Conservation (phyloP, 1,284 basidiomycete species). For the Pisolithus thermaeus region DNA sequence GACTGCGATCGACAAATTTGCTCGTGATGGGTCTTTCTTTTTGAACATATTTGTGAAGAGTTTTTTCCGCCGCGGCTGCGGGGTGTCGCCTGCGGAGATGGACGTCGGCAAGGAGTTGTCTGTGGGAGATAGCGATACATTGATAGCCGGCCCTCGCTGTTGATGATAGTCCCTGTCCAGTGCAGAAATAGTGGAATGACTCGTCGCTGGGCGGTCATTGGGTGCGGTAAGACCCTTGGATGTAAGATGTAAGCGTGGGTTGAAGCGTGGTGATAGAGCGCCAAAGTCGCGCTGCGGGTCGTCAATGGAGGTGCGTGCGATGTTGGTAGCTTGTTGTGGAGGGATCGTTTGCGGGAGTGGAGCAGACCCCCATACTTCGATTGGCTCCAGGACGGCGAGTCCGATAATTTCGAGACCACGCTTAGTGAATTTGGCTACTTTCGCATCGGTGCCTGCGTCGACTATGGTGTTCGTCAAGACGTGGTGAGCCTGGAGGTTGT, state of each 20-base stretch:
- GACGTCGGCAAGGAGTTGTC: slow-evolving; percentile 18
- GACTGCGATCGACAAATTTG: slow-evolving; percentile 9
- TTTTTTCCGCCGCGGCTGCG: slow-evolving; percentile 40
- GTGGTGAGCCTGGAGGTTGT: slow-evolving; percentile 90
- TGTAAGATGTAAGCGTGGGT: not conserved
- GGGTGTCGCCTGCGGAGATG: not conserved
- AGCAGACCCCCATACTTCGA: slow-evolving; percentile 62
- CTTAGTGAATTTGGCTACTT: slow-evolving; percentile 86
- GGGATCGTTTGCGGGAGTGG: slow-evolving; percentile 7
- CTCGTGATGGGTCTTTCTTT: slow-evolving; percentile 39
- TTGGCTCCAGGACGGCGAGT: slow-evolving; percentile 71
- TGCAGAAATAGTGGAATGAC: not conserved
- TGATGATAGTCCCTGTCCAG: not conserved
- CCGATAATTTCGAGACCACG: slow-evolving; percentile 80
- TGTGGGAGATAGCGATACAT: slow-evolving; percentile 18
- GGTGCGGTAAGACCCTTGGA: slow-evolving; percentile 11
- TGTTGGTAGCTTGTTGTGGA: slow-evolving; percentile 8
- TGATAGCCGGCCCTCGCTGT: slow-evolving; percentile 14
- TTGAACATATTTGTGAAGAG: slow-evolving; percentile 74
- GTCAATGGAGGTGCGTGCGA: slow-evolving; percentile 11
- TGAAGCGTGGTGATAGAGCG: not conserved
- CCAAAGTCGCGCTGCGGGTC: slow-evolving; percentile 20
- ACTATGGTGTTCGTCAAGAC: slow-evolving; percentile 89
- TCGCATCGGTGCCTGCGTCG: slow-evolving; percentile 91
- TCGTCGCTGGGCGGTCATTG: slow-evolving; percentile 3